Percentiles rank a stretch among this genome's conserved stretches.
phyloP scores from a whole-genome alignment of 2,329 filamentous ascomycete species.

The Epichloe brachyelytri region DNA sequence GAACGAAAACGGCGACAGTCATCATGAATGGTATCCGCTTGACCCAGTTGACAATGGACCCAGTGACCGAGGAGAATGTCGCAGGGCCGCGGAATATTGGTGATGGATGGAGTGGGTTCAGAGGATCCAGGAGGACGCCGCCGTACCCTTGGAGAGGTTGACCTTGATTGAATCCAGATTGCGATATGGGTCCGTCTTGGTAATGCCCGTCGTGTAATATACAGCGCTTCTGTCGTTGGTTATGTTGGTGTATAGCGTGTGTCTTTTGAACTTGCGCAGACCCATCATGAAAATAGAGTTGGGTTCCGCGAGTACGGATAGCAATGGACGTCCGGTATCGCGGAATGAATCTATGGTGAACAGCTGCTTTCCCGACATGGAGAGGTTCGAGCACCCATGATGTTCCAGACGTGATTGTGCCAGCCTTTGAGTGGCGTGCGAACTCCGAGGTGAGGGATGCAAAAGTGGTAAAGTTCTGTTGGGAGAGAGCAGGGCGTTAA shows the following conservation, averaged over 20 bases:
- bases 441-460: slow-evolving; percentile 70
- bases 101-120: slow-evolving; percentile 43
- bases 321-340: slow-evolving; percentile 65
- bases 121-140: slow-evolving; percentile 60
- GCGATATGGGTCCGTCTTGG: slow-evolving; percentile 64
- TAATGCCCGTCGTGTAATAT: slow-evolving; percentile 72
- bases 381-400: slow-evolving; percentile 73
- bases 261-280: slow-evolving; percentile 61
- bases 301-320: slow-evolving; percentile 71
- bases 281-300: slow-evolving; percentile 76
- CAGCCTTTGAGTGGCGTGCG: slow-evolving; percentile 54
- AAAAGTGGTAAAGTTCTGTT: slow-evolving; percentile 82
- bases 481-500: background rate
- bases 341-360: slow-evolving; percentile 81
- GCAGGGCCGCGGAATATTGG: slow-evolving; percentile 17
- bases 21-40: slow-evolving; percentile 49
- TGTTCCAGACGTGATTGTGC: slow-evolving; percentile 62
- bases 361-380: slow-evolving; percentile 72
- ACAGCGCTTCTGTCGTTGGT: slow-evolving; percentile 72
- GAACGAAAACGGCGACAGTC: slow-evolving; percentile 56
- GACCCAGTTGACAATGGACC: slow-evolving; percentile 23
- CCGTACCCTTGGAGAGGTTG: slow-evolving; percentile 60
- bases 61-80: slow-evolving; percentile 20
- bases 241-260: slow-evolving; percentile 74
- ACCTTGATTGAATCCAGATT: slow-evolving; percentile 54